Percentiles rank a stretch among this genome's conserved stretches.
Conservation (phyloP, 495 filamentous ascomycete genomes). For the Glarea lozoyensis region DNA sequence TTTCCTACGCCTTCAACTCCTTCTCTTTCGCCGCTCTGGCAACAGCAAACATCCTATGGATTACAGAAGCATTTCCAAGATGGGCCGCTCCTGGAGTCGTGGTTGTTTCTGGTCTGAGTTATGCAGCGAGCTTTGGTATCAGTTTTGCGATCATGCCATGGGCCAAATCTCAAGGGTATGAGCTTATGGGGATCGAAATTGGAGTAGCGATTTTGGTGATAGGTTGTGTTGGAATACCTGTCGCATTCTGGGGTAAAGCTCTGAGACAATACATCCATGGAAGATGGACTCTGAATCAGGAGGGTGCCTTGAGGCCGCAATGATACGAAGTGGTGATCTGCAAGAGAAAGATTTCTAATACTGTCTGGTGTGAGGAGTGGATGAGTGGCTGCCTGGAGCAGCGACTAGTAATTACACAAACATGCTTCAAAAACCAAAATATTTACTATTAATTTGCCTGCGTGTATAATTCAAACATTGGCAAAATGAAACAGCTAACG, state of each 20-base stretch:
- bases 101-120: slow-evolving; percentile 1
- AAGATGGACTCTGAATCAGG: too few species aligned
- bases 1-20: slow-evolving; percentile 4
- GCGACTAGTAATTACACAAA: too few species aligned
- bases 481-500: too few species aligned
- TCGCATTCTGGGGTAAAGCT: slow-evolving; percentile 11
- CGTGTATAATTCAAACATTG: too few species aligned
- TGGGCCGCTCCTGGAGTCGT: slow-evolving; percentile 13
- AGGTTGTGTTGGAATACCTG: slow-evolving; percentile 7
- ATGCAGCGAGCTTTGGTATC: slow-evolving; percentile 5
- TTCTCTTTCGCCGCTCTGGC: slow-evolving; percentile 2
- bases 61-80: slow-evolving; percentile 14
- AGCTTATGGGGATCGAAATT: slow-evolving; percentile 3
- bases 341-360: too few species aligned
- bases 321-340: too few species aligned
- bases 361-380: too few species aligned
- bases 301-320: too few species aligned
- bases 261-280: too few species aligned
- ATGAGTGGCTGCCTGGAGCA: too few species aligned
- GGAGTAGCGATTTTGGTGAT: slow-evolving; percentile 1
- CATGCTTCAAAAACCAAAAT: too few species aligned
- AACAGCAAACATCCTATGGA: slow-evolving; percentile 11
- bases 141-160: slow-evolving; percentile 12
- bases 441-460: too few species aligned
- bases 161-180: slow-evolving; percentile 6